Base-by-base conservation (phyloP, 2,329 filamentous ascomycete genomes). In the Aspergillus ochraceus region DNA sequence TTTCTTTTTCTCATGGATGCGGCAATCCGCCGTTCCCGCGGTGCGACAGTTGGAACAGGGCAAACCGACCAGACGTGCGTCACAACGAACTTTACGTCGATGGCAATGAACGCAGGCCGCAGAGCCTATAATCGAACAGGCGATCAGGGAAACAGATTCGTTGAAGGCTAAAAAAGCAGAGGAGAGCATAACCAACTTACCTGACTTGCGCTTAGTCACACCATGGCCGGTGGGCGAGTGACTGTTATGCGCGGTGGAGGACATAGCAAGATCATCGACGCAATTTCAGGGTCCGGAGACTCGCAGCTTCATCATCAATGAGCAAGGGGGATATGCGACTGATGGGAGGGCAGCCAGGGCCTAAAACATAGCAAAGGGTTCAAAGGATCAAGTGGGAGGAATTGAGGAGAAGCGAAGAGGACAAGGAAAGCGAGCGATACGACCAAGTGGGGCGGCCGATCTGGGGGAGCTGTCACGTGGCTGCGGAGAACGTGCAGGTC, bases 1-100 rank as follows among this genome's bases (percentile, higher is more conserved):
- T 63, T 81, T 81, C 66, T 79, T 81, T 68, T 82, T 83, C 66
- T 83, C 80, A 60, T 82, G 82, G 29, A 83, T 77, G 32, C 71
- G 76, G 58, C 81, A 83, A 56, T 78, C 77, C 14, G 68, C 52
- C 55, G 76, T 76, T 19, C 76, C 72, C 36, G 80, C 77, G 24
- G 74, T 71, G 36, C 73, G 72, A 59, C 81, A 83, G 62, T 82
- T 82, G 55, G 81, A 79, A 64, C 81, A 83, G 0, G 81, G 81
- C 1, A 77, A 64, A 14, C 81, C 81, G 32, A 79, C 78, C 20
- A 74, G 64, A 57, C 80, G 75, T 49, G 82, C 77, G 68, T 83
- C 81, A 62, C 81, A 83, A 61, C 80, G 79, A 53, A 83, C 78
- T 67, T 83, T 83, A 58, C 81, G 78, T 53, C 77, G 78, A 68